Evolutionary conservation across 768 basidiomycete genomes (phyloP), one percentile per base, ranked within the genome.

Genomic region (Daedaleopsis nitida): DNA sequence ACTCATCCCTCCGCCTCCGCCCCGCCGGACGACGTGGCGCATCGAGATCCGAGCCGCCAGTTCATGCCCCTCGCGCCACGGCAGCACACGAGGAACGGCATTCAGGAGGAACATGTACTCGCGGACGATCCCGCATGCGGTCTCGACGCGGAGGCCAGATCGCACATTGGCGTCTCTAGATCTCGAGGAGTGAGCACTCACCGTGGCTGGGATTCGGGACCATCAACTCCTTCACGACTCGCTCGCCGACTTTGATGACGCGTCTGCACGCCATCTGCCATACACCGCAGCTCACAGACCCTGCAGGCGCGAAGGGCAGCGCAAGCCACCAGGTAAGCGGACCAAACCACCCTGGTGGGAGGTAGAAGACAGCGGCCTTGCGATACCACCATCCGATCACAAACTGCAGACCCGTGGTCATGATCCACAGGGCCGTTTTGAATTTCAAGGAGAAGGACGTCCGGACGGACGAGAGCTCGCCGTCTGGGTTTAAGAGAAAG

Each of bases 211-310:
- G 44, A 55, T 52, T 49, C 50, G 47, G 53, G 17, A 39, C 44
- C 44, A 76, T 67, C 48, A 90, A 69, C 58, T 89, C 89, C 70
- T 84, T 88, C 58, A 88, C 86, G 6, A 89, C 79, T 23, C 84
- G 81, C 73, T 94, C 92, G 48, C 86, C 81, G n/a, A 88, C 80
- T 60, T 83, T 81, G 59, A 98, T 81, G n/a, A 94, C 89, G 53
- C 94, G 82, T 65, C 85, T 87, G 75, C 94, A 96, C 9, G 94
- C 91, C 87, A 97, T 92, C 70, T 94, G 91, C 96, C 96, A 99
- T 43, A 94, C 84, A 1, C 91, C 92, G 44, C 94, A 93, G 67
- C 93, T 94, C 61, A 99, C 89, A 12, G 94, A 91, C 12, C 96
- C 96, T 24, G 69, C 60, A 0, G 96, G 96, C 19, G 96, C 96